Conservation (phyloP, 2,329 filamentous ascomycete genomes). For the Escovopsis sp. region DNA sequence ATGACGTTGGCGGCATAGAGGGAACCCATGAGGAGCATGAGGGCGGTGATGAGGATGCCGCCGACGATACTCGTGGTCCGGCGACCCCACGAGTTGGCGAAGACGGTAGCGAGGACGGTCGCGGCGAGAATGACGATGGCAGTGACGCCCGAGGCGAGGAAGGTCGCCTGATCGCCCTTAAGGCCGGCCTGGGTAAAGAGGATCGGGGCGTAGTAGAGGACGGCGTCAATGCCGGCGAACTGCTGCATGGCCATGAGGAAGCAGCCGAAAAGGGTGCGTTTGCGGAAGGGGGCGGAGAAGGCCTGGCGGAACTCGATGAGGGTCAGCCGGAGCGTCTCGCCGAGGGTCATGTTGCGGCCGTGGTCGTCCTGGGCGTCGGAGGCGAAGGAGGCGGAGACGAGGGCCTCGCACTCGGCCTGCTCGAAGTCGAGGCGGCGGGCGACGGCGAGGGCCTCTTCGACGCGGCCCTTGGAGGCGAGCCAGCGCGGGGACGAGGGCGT, state of each 20-base stretch:
- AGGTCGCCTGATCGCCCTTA: conserved; percentile 33
- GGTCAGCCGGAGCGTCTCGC: conserved; percentile 14
- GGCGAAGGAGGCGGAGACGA: conserved; percentile 13
- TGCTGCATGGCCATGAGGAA: conserved; percentile 47
- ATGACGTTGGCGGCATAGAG: conserved; percentile 29
- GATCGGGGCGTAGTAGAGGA: conserved; percentile 46
- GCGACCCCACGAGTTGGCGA: conserved; percentile 42
- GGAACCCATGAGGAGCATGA: conserved; percentile 38
- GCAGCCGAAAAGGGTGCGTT: conserved; percentile 34
- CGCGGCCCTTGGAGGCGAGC: conserved; percentile 30
- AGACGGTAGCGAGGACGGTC: conserved; percentile 38
- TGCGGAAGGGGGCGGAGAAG: conserved; percentile 24
- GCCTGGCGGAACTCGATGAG: conserved; percentile 18
- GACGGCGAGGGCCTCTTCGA: conserved; percentile 27
- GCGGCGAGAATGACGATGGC: conserved; percentile 40
- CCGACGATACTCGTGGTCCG: conserved; percentile 37
- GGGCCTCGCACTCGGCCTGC: conserved; percentile 27
- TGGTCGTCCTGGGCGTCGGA: conserved; percentile 6
- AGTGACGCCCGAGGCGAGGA: conserved; percentile 45
- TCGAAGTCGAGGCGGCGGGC: conserved; percentile 28
- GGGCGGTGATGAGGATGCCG: conserved; percentile 32
- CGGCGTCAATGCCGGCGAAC: conserved; percentile 44
- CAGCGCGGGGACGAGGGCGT: conserved; percentile 41
- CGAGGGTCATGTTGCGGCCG: conserved; percentile 16
- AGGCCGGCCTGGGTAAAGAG: conserved; percentile 47